Evolutionary conservation across 768 basidiomycete genomes (phyloP).

Genomic region (Hypholoma sublateritium): DNA sequence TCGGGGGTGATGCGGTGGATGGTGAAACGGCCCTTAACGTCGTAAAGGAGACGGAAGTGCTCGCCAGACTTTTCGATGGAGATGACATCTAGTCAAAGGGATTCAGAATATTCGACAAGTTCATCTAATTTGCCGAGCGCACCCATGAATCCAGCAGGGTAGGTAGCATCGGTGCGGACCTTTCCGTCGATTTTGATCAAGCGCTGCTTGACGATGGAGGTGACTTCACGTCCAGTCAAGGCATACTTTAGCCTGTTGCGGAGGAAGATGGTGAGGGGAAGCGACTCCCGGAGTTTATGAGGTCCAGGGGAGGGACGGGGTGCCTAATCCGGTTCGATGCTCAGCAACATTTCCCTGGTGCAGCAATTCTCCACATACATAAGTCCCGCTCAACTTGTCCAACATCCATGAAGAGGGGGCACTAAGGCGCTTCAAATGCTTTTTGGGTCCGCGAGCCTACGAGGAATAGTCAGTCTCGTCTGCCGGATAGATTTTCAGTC

Average conservation of each 20-base stretch:
- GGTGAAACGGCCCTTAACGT: constrained; percentile 99
- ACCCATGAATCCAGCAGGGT: constrained; percentile 98
- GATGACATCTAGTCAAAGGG: constrained; percentile 71
- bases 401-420: constrained; percentile 99
- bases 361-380: constrained; percentile 51
- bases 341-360: constrained; percentile 11
- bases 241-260: constrained; percentile 99
- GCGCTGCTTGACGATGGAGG: constrained; percentile 92
- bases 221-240: constrained; percentile 94
- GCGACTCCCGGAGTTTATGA: constrained; percentile 98
- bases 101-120: constrained; percentile 1
- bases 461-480: constrained; percentile 27
- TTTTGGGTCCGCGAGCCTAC: constrained; percentile 97
- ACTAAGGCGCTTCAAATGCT: constrained; percentile 96
- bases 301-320: constrained; percentile 97
- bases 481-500: constrained; percentile 3
- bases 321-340: constrained; percentile 50
- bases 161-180: constrained; percentile 97
- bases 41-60: constrained; percentile 99
- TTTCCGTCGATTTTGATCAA: constrained; percentile 98
- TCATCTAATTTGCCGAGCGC: constrained; percentile 24
- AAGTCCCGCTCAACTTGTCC: constrained; percentile 95
- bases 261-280: constrained; percentile 96
- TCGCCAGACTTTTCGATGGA: constrained; percentile 98
- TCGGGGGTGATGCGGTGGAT: constrained; percentile 99